Percentiles rank a stretch among this genome's conserved stretches.
These are phyloP conservation scores for Fragosphaeria purpurea DNA, from an alignment of 2,329 filamentous ascomycete species.

Conservation along the genomic window DNA sequence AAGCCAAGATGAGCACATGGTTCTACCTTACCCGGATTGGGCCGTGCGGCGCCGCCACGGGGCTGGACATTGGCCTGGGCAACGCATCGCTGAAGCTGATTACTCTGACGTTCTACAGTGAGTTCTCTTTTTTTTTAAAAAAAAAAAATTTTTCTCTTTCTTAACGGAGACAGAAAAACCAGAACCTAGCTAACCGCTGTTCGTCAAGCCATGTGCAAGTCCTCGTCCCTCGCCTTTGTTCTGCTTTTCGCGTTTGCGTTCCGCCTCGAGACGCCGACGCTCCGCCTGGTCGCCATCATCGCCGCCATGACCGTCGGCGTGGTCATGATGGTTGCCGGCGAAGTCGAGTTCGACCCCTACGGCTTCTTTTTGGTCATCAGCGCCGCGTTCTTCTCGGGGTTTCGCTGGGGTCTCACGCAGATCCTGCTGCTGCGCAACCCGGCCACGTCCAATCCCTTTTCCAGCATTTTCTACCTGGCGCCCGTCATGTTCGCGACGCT, in stretches of 20 bases:
- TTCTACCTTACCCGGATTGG: conserved; percentile 91
- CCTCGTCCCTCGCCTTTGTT: conserved; percentile 88
- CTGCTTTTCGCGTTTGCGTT: conserved; percentile 92
- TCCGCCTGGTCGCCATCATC: conserved; percentile 79
- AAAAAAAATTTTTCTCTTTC: neutral
- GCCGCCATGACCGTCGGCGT: conserved; percentile 86
- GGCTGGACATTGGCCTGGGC: conserved; percentile 88
- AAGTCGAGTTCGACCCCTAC: conserved; percentile 75
- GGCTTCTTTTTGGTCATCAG: conserved; percentile 90
- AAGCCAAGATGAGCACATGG: conserved; percentile 58
- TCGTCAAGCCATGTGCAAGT: conserved; percentile 84
- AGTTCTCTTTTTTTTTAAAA: conserved; percentile 18
- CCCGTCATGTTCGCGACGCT: conserved; percentile 90
- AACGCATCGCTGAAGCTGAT: conserved; percentile 97
- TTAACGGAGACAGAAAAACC: too few species aligned
- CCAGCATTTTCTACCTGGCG: conserved; percentile 93
- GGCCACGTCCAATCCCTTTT: conserved; percentile 92
- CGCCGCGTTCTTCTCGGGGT: conserved; percentile 89
- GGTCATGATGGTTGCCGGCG: conserved; percentile 95
- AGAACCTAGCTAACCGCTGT: too few species aligned
- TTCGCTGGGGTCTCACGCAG: conserved; percentile 97
- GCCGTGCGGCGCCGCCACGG: conserved; percentile 85
- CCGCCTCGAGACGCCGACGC: conserved; percentile 76
- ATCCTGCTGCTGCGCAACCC: conserved; percentile 89
- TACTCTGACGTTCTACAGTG: conserved; percentile 90